Conservation (phyloP, 305 asterid species). For the Fraxinus dipetala region DNA sequence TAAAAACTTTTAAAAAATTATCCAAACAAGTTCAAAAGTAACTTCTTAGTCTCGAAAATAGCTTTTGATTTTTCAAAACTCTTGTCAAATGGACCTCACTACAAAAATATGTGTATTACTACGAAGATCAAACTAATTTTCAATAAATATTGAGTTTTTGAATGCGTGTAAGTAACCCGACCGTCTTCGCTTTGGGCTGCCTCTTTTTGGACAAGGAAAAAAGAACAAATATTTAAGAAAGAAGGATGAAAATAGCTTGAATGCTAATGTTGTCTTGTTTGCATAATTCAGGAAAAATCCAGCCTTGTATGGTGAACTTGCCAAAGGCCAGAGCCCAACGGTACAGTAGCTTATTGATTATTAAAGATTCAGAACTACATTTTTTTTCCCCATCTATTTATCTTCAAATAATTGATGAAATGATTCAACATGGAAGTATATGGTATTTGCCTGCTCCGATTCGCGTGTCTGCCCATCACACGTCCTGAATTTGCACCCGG, state of each 20-base stretch:
- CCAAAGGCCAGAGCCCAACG: constrained; percentile 92
- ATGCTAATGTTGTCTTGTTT: neutral
- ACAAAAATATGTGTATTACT: neutral
- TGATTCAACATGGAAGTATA: constrained; percentile 40
- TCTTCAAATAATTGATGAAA: neutral
- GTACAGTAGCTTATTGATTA: constrained; percentile 30
- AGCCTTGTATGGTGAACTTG: constrained; percentile 61
- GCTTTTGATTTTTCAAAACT: neutral
- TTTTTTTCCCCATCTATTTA: neutral
- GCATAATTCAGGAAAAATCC: constrained; percentile 56
- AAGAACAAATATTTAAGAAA: neutral
- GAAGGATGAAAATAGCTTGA: neutral
- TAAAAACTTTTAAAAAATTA: no score
- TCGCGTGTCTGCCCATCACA: constrained; percentile 97
- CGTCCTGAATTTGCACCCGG: constrained; percentile 73
- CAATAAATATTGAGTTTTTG: neutral
- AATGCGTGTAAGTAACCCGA: neutral
- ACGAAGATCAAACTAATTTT: neutral
- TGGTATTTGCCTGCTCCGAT: constrained; percentile 92
- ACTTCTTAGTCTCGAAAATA: neutral
- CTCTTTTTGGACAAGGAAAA: neutral
- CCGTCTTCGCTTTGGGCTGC: neutral
- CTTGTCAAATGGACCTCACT: neutral
- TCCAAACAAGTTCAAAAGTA: neutral
- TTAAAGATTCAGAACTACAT: neutral